Conservation (phyloP, 2,329 filamentous ascomycete species). For the Neophaeococcomyces aloes region DNA sequence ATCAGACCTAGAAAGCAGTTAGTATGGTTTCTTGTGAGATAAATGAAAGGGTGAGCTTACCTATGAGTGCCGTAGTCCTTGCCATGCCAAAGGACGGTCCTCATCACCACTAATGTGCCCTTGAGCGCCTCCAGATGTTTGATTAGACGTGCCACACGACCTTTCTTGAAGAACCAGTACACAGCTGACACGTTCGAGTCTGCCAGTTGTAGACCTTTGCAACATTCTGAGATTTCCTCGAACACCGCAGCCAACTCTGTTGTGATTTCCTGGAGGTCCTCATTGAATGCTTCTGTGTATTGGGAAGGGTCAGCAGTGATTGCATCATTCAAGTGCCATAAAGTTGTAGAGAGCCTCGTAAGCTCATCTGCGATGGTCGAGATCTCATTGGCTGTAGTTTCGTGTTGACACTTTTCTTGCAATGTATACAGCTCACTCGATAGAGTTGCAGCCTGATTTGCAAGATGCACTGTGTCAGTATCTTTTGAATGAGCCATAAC, state of each 20-base stretch:
- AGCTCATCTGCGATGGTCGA: constrained; percentile 15
- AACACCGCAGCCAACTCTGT: constrained; percentile 17
- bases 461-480: constrained; percentile 8
- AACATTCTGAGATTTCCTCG: constrained; percentile 21
- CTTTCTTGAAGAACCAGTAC: constrained; percentile 19
- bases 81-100: constrained; percentile 21
- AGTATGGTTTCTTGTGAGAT: background rate
- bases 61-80: constrained; percentile 20
- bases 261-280: constrained; percentile 19
- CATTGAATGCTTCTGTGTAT: constrained; percentile 19
- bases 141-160: constrained; percentile 18
- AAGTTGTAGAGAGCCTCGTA: constrained; percentile 12
- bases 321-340: constrained; percentile 16
- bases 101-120: constrained; percentile 21
- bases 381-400: constrained; percentile 16
- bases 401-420: constrained; percentile 14
- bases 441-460: constrained; percentile 13
- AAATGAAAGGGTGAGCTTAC: constrained; percentile 8
- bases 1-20: constrained; percentile 1
- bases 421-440: constrained; percentile 13
- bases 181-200: constrained; percentile 13
- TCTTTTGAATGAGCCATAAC: background rate
- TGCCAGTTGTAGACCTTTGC: constrained; percentile 17
- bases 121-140: constrained; percentile 22
- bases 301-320: constrained; percentile 12